Percentiles rank a stretch among this genome's conserved stretches.
Evolutionary conservation across 75 land plant genomes (phyloP).

Genomic region (Selaginella moellendorffii): DNA sequence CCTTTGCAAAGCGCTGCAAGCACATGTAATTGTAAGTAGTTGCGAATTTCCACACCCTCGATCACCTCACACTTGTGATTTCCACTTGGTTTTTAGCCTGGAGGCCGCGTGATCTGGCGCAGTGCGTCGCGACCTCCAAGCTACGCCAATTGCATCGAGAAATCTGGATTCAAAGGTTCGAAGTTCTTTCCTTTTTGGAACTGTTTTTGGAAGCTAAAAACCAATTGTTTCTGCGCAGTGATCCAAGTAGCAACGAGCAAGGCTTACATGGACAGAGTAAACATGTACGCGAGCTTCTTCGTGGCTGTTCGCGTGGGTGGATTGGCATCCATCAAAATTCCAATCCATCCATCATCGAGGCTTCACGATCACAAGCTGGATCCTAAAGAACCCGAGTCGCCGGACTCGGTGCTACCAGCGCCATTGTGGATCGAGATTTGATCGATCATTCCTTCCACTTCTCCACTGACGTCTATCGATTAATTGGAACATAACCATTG

Average conservation of each 20-base stretch:
- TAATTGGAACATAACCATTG: too few species aligned
- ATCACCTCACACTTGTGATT: background rate
- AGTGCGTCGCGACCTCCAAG: conserved; percentile 28
- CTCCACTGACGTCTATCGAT: too few species aligned
- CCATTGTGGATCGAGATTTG: too few species aligned
- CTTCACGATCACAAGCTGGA: too few species aligned
- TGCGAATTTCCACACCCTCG: background rate
- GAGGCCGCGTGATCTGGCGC: conserved; percentile 35
- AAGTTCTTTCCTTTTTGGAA: background rate
- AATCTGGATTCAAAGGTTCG: conserved; percentile 26
- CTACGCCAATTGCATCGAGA: conserved; percentile 24
- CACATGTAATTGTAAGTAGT: conserved; percentile 25
- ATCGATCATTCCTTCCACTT: too few species aligned
- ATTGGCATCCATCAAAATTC: background rate
- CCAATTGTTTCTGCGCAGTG: conserved; percentile 15
- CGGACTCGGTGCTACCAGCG: too few species aligned
- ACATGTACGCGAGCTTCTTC: conserved; percentile 17
- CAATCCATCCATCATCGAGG: background rate
- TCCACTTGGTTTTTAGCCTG: background rate
- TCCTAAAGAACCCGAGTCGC: too few species aligned
- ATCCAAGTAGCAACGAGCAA: conserved; percentile 17
- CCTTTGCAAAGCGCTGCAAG: conserved; percentile 26
- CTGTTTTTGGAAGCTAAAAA: background rate
- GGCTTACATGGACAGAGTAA: conserved; percentile 31
- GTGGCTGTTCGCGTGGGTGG: background rate